Evolutionary conservation across 306 rosid genomes (phyloP), one percentile per base, ranked within the genome.

Genomic region (Senna siamea): DNA sequence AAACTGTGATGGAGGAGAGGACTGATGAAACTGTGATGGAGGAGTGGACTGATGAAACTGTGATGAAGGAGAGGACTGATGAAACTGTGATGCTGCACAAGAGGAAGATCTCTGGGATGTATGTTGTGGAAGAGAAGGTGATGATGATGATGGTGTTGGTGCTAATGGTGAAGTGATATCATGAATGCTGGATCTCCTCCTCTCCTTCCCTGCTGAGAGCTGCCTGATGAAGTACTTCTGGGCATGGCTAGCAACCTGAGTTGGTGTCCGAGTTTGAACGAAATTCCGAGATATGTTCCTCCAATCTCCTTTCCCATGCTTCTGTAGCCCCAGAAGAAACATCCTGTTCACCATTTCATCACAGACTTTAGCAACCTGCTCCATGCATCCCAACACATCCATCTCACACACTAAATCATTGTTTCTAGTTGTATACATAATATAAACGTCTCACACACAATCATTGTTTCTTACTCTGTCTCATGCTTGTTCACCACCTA

Each of bases 191-290:
- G 96, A 94, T 77, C 99, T 87, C 28, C 99, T 86, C 84, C 89
- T 94, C 56, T 94, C 97, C 70, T 92, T 94, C 8, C 96, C 95
- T 5, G 94, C 96, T 0, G 97, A 89, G 30, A 85, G 81, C 70
- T 91, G 97, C 70, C 99, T 72, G 53, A 94, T 88, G 86, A 94
- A 89, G 86, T 88, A 94, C 52, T 94, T 94, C 81, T 94, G 99
- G 32, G 99, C 99, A 69, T 94, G 99, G 40, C 99, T 94, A 18
- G 99, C 99, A 13, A 94, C 99, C 48, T 92, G 99, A 2, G 99
- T 94, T 5, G 97, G 96, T 2, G 97, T 92, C 61, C 97, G 65
- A 52, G 90, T 86, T 0, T 85, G 78, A 72, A 92, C 97, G 34
- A 83, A 92, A 60, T 89, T 89, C 20, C 96, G 82, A 0, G 97